A percentile compares a stretch with the other conserved stretches of the same genome.
Conservation (phyloP, 257 asterid genomes). For the Echium plantagineum region DNA sequence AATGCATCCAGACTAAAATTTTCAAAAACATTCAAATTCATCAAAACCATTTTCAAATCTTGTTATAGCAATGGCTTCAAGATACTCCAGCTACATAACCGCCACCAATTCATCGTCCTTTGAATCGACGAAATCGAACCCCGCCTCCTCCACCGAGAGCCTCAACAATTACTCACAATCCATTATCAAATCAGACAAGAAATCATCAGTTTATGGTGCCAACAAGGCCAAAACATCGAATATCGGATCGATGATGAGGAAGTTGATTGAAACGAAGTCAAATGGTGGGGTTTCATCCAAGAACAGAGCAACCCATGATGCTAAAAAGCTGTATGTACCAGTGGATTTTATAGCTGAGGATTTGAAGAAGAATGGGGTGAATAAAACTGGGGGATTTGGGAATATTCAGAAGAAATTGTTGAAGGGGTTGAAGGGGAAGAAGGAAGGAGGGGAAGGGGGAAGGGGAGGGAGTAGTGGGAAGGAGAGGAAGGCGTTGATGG, state of each 20-base stretch:
- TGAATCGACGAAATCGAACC: constrained; percentile 11
- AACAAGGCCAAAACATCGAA: constrained; percentile 21
- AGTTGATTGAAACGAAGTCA: constrained; percentile 47
- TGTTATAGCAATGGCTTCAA: constrained; percentile 47
- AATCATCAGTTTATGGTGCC: no score
- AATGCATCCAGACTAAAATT: no score
- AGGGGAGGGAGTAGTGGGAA: no score
- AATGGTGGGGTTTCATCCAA: constrained; percentile 8
- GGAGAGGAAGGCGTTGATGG: constrained; percentile 71
- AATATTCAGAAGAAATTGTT: constrained; percentile 79
- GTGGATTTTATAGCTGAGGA: constrained; percentile 57
- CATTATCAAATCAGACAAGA: background rate
- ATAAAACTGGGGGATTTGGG: constrained; percentile 37
- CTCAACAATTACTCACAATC: no score
- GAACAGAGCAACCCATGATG: constrained; percentile 16
- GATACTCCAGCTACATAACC: constrained; percentile 34
- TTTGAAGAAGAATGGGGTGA: constrained; percentile 47
- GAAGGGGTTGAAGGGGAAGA: constrained; percentile 48
- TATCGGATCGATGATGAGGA: constrained; percentile 58
- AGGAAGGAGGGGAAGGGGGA: constrained; percentile 23
- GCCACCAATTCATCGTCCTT: constrained; percentile 14
- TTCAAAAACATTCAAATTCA: no score
- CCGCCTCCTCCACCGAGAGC: constrained; percentile 45
- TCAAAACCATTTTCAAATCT: background rate
- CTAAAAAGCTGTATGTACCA: constrained; percentile 27